Base-by-base conservation (phyloP, 2,329 filamentous ascomycete genomes). In the Cercospora nicotianae region DNA sequence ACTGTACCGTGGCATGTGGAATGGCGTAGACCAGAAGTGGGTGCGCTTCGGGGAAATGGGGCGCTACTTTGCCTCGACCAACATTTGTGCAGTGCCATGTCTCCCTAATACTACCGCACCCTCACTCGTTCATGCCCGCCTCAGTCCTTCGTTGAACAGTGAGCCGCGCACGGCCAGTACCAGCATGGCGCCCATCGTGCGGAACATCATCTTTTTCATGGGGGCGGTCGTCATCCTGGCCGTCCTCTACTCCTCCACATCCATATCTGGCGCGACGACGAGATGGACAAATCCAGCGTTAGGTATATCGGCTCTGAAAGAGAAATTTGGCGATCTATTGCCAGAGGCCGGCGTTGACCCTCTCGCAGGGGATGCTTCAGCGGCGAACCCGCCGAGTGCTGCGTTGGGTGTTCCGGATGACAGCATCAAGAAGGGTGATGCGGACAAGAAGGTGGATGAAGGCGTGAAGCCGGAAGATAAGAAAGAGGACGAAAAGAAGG, bases 181-280 rank as follows among this genome's bases (percentile, higher is more conserved):
- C 51, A 58, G 33, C 9, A 64, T 64, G 62, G 62, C 62, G 62
- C 62, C 62, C 33, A 53, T 64, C 30, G 62, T 64, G 53, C 62
- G 62, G 6, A 64, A 64, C 8, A 64, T 64, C 31, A 62, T 63
- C 58, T 68, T 68, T 63, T 68, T 68, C 33, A 8, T 68, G 13
- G 66, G 66, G 5, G 66, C 66, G 13, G 39, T 68, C 26, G 62
- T 68, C 42, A 64, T 68, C 45, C 57, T 68, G 42, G 66, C 66
- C 12, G 66, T 68, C 45, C 66, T 68, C 57, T 68, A 65, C 62
- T 68, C 66, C 33, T 68, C 66, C 57, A 68, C 66, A 36, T 65
- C 66, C n/a, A 60, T 68, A 26, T 64, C 66, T 3, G 66, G 62
- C 30, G 51, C 66, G 36, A 64, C 66, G 62, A 65, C 66, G 39